phyloP scores from a whole-genome alignment of 169 alveolate species.

The Plasmodium yoelii region DNA sequence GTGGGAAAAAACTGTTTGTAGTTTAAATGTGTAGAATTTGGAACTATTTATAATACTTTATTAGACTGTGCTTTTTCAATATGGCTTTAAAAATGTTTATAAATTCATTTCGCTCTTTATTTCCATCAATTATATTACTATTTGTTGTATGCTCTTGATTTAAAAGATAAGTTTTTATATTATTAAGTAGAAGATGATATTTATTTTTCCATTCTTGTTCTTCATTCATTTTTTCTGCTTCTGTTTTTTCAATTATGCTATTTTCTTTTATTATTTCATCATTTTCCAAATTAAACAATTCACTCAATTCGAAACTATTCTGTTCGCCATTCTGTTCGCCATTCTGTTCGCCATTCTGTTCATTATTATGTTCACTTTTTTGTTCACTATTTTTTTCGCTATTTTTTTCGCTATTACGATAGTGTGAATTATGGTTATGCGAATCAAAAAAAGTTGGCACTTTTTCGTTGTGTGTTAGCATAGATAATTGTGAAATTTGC shows the following conservation, averaged over 20 bases:
- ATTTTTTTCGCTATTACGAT: no score
- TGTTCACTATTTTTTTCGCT: no score
- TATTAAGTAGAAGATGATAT: constrained; percentile 15
- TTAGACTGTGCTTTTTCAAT: constrained; percentile 15
- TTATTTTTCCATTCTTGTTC: constrained; percentile 42
- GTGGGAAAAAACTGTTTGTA: no score
- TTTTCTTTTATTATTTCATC: constrained; percentile 60
- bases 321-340: no score
- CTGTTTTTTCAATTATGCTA: constrained; percentile 28
- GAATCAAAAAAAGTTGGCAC: constrained; percentile 10
- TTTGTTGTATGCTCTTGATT: background rate
- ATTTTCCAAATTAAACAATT: constrained; percentile 26
- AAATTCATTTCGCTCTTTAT: constrained; percentile 46
- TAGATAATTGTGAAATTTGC: constrained; percentile 56
- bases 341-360: no score
- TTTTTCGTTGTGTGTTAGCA: constrained; percentile 23
- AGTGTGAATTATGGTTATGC: constrained; percentile 30
- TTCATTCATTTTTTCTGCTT: constrained; percentile 39
- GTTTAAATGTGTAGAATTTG: background rate
- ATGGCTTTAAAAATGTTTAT: constrained; percentile 34
- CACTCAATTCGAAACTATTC: constrained; percentile 6
- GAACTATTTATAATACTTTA: constrained; percentile 26
- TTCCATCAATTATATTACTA: background rate
- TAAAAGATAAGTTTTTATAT: constrained; percentile 11
- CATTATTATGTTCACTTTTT: no score